These are phyloP conservation scores for Jaenimonas drosophilae DNA, from an alignment of 208 protist genomes.

Conservation along the genomic window DNA sequence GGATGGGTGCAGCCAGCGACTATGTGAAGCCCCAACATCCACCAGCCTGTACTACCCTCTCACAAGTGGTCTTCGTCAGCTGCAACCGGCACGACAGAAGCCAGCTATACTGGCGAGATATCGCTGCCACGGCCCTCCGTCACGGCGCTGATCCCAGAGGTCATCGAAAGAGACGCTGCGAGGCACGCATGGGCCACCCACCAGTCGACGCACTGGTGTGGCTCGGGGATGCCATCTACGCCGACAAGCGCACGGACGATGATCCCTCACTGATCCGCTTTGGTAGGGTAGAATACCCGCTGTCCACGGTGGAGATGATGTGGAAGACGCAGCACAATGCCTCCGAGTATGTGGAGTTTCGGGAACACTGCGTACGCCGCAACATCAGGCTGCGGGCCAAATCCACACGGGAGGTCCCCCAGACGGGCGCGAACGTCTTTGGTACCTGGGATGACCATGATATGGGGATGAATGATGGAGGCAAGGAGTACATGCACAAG, in stretches of 20 bases:
- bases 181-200: not conserved
- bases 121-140: slow-evolving; percentile 13
- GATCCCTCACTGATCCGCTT: slow-evolving; percentile 5
- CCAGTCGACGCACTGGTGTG: slow-evolving; percentile 63
- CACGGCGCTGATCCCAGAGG: not conserved
- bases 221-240: slow-evolving; percentile 82
- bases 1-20: no score
- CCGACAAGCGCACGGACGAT: slow-evolving; percentile 36
- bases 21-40: no score
- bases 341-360: slow-evolving; percentile 48
- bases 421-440: slow-evolving; percentile 12
- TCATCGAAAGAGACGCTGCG: not conserved
- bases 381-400: not conserved
- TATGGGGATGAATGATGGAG: slow-evolving; percentile 81
- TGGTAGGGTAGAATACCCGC: slow-evolving; percentile 10
- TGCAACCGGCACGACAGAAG: slow-evolving; percentile 61
- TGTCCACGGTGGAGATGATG: slow-evolving; percentile 35
- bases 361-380: slow-evolving; percentile 17
- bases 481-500: slow-evolving; percentile 41
- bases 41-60: no score
- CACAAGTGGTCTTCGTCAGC: slow-evolving; percentile 61
- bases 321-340: slow-evolving; percentile 45
- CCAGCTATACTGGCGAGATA: slow-evolving; percentile 57
- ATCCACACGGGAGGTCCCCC: no score
- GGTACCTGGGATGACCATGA: slow-evolving; percentile 89